phyloP scores from a whole-genome alignment of 2,329 filamentous ascomycete species.

The Fonsecaea multimorphosa region DNA sequence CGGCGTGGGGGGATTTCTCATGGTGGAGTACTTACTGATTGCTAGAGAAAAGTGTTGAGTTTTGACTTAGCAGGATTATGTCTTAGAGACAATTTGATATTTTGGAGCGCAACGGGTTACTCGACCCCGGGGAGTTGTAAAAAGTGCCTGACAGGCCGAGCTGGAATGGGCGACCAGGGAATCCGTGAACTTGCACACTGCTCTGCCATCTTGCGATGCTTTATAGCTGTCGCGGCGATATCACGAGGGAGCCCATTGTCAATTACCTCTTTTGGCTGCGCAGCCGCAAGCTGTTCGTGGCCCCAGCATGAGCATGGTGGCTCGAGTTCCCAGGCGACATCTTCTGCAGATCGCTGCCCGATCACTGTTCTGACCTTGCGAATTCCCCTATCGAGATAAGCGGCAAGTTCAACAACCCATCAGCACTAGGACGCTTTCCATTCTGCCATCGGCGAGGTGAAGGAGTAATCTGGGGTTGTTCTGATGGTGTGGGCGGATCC shows the following conservation, averaged over 20 bases:
- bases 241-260: neutral
- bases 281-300: neutral
- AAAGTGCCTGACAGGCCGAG: neutral
- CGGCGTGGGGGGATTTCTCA: neutral
- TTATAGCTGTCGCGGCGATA: neutral
- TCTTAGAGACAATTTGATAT: neutral
- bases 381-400: slow-evolving; percentile 4
- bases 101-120: neutral
- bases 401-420: neutral
- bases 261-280: slow-evolving; percentile 10
- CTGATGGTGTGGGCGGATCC: no score
- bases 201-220: neutral
- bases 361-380: neutral
- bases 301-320: neutral
- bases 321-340: neutral
- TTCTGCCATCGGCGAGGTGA: neutral
- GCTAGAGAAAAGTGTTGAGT: neutral
- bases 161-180: neutral
- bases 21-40: neutral
- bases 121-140: neutral
- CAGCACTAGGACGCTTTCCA: neutral
- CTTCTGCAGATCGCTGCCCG: neutral
- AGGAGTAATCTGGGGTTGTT: neutral
- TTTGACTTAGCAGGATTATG: neutral
- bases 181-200: neutral